Evolutionary conservation across 208 protist species (phyloP), one percentile per base, ranked within the genome.

Genomic region (Trichomonas vaginalis): DNA sequence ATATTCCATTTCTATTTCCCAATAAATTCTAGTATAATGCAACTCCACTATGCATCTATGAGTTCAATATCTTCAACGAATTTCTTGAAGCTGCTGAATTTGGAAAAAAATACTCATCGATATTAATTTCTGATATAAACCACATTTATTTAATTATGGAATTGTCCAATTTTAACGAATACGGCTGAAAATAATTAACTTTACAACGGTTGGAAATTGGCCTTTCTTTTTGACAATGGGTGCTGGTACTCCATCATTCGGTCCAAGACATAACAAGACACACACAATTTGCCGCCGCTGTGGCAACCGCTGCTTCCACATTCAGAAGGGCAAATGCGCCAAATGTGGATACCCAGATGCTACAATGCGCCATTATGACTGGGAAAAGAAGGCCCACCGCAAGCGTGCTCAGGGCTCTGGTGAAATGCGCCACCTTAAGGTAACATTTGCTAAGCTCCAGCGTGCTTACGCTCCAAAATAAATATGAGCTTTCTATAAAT

Each of bases 231-330:
- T 83, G 27, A 83, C 15, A n/a, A 88, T 88, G 82, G 82, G 82
- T 88, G 82, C 82, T 17, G 95, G 95, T 40, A 96, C 95, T 96
- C 95, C 49, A 79, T 96, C 95, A 61, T 90, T 95, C 35, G 95
- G 95, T 62, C 42, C 42, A 90, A 49, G 88, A 42, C 49, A 96
- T 86, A 96, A 96, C 95, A 96, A 96, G 42, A 40, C 82, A 95
- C 95, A 96, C 39, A 82, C 88, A 62, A 45, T 96, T 27, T 96
- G 95, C 61, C 95, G 95, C 35, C 95, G 95, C 35, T 96, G 95
- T 39, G 95, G 95, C 17, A 86, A 86, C 37, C 47, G 95, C 45
- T 96, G 46, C 23, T 82, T n/a, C 42, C 95, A 96, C 23, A 62
- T 90, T 35, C 61, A 61, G 47, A 96, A 96, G 56, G 88, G 61